These are phyloP conservation scores for Apophysomyces elegans DNA, from an alignment of 371 early-diverging fungal genomes.

Conservation along the genomic window DNA sequence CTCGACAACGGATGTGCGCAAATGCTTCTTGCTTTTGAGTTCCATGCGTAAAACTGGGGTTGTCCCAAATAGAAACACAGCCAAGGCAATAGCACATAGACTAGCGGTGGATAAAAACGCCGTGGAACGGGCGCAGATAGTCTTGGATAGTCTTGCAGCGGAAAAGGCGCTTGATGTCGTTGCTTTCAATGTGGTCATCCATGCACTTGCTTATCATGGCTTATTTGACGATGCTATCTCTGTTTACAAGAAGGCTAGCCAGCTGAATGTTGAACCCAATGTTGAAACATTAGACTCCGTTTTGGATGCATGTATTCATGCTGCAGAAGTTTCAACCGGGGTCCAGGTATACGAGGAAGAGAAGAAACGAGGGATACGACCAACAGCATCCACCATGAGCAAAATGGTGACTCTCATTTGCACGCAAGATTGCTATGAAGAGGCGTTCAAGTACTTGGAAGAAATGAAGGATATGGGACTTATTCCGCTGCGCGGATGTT, in stretches of 20 bases:
- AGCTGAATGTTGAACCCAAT: conserved; percentile 47
- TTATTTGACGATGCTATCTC: conserved; percentile 52
- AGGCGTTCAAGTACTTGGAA: conserved; percentile 77
- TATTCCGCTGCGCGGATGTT: conserved; percentile 61
- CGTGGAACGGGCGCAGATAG: conserved; percentile 44
- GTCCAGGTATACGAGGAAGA: conserved; percentile 48
- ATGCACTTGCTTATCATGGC: conserved; percentile 41
- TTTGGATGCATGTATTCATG: conserved; percentile 59
- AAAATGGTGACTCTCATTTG: conserved; percentile 60
- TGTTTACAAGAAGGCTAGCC: conserved; percentile 37
- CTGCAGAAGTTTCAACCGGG: conserved; percentile 52
- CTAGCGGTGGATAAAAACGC: conserved; percentile 35
- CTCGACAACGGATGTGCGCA: conserved; percentile 48
- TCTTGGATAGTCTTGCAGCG: conserved; percentile 37
- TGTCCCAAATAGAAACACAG: conserved; percentile 39
- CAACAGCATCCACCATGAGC: conserved; percentile 55
- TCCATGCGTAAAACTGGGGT: conserved; percentile 64
- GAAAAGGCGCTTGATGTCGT: conserved; percentile 46
- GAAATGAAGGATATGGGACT: conserved; percentile 67
- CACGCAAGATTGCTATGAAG: conserved; percentile 72
- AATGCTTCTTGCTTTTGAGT: conserved; percentile 59
- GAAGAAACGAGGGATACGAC: conserved; percentile 35
- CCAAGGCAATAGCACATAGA: conserved; percentile 27
- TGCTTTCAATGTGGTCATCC: conserved; percentile 62
- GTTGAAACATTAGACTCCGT: conserved; percentile 63